Evolutionary conservation across 192 early-diverging fungal genomes (phyloP).

Genomic region (Coemansia sp.): DNA sequence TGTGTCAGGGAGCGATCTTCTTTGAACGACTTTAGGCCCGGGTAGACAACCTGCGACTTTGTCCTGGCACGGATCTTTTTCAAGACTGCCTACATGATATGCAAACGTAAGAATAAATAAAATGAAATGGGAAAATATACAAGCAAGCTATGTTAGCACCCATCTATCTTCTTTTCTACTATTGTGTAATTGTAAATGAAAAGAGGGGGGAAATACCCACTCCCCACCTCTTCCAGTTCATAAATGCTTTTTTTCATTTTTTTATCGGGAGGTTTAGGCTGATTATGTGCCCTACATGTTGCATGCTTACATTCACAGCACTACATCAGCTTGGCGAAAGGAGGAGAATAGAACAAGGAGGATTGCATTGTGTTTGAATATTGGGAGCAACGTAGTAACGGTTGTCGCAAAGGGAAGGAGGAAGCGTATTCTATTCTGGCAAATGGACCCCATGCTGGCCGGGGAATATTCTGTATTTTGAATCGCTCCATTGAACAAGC

Average conservation of each 20-base stretch:
- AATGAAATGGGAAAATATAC: background rate
- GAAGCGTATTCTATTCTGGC: no score
- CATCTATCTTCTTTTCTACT: background rate
- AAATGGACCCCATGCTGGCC: no score
- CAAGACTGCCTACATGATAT: constrained; percentile 66
- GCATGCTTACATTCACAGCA: constrained; percentile 1
- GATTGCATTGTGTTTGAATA: background rate
- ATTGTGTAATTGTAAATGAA: constrained; percentile 5
- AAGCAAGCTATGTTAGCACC: background rate
- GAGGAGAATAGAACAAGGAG: background rate
- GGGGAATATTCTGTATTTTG: no score
- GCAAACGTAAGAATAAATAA: background rate
- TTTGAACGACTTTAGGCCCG: constrained; percentile 74
- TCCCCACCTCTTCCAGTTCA: no score
- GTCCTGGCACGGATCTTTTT: constrained; percentile 80
- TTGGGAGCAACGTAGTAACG: no score
- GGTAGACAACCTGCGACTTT: constrained; percentile 74
- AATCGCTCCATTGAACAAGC: no score
- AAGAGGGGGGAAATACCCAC: no score
- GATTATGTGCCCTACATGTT: background rate
- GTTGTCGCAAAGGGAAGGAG: no score
- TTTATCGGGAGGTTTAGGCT: background rate
- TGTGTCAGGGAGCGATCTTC: constrained; percentile 40
- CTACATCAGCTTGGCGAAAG: background rate
- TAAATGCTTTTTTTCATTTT: background rate